phyloP scores from a whole-genome alignment of 176 grass and related monocot species.

The Saccharum officinarum region DNA sequence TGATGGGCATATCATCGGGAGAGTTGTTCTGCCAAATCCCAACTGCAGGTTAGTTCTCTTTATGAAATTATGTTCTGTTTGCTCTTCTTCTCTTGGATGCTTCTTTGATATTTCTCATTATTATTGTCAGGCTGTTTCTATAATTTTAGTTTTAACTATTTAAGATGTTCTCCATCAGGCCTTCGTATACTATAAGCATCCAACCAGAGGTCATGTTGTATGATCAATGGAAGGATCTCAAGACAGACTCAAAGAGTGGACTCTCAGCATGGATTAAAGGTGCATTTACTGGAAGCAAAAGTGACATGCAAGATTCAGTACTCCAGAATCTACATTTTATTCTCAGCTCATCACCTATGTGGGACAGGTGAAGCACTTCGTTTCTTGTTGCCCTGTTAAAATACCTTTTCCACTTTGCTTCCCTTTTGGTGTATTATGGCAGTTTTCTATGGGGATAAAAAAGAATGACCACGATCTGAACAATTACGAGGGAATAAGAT shows the following conservation, averaged over 20 bases:
- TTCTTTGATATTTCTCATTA: neutral
- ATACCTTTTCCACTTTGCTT: neutral
- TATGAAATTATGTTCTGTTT: constrained; percentile 6
- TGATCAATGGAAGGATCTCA: constrained; percentile 80
- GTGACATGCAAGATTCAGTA: constrained; percentile 56
- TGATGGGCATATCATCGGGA: constrained; percentile 59
- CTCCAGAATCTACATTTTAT: constrained; percentile 76
- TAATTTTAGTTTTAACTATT: constrained; percentile 11
- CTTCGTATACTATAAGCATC: constrained; percentile 62
- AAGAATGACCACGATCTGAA: neutral
- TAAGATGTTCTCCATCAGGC: constrained; percentile 44
- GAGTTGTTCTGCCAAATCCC: constrained; percentile 79
- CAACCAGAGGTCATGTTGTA: constrained; percentile 63
- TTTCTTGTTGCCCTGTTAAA: neutral
- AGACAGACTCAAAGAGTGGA: constrained; percentile 64
- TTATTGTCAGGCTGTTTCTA: neutral
- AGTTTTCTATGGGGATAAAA: neutral
- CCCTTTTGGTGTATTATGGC: neutral
- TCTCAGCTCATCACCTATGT: constrained; percentile 89
- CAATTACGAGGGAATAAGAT: neutral
- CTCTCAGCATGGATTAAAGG: constrained; percentile 89
- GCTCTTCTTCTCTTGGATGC: neutral
- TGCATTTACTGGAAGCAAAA: constrained; percentile 70
- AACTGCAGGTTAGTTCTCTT: constrained; percentile 58
- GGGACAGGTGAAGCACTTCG: constrained; percentile 68